A percentile compares a stretch with the other conserved stretches of the same genome.
phyloP scores from a whole-genome alignment of 306 rosid genomes.

The Vicia faba region DNA sequence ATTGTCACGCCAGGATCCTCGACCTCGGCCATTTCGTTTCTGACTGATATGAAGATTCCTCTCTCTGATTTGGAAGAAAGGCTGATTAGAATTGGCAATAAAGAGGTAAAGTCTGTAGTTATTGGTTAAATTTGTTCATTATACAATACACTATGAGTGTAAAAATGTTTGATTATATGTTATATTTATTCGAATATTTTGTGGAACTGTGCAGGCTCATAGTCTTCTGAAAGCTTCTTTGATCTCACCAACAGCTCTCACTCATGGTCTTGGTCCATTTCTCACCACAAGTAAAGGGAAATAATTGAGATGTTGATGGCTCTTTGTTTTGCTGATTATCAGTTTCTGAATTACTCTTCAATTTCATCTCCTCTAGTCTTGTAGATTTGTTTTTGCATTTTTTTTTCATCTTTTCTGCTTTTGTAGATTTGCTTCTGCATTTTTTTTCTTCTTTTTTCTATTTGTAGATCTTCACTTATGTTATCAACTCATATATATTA shows the following conservation, averaged over 20 bases:
- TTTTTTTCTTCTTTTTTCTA: neutral
- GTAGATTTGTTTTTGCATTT: neutral
- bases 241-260: constrained; percentile 25
- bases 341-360: neutral
- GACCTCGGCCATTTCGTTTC: neutral
- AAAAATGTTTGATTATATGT: too few relatives aligned
- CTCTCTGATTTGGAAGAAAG: constrained; percentile 33
- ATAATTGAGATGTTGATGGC: neutral
- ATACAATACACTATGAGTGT: too few relatives aligned
- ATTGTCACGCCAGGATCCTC: constrained; percentile 15
- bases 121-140: too few relatives aligned
- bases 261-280: constrained; percentile 1
- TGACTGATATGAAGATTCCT: neutral
- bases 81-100: constrained; percentile 11
- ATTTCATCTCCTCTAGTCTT: neutral
- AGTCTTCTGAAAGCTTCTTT: constrained; percentile 32
- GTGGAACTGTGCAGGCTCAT: constrained; percentile 9
- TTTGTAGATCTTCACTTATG: neutral
- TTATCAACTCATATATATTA: neutral
- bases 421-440: neutral
- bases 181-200: too few relatives aligned
- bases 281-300: neutral
- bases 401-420: neutral
- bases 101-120: constrained; percentile 15
- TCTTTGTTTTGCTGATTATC: neutral